phyloP scores from a whole-genome alignment of 495 filamentous ascomycete species.

The Aspergillus panamensis region DNA sequence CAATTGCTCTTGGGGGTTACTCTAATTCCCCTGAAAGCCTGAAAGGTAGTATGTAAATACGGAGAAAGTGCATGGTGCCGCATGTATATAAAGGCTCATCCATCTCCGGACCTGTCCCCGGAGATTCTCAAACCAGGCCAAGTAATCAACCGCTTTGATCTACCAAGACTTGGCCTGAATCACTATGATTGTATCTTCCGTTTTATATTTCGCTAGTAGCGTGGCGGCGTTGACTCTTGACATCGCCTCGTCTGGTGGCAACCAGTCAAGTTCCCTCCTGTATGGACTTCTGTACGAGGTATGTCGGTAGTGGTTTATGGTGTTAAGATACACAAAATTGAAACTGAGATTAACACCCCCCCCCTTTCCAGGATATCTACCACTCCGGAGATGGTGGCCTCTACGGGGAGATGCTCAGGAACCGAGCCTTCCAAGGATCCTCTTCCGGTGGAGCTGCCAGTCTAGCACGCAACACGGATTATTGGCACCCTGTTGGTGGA shows the following conservation, averaged over 20 bases:
- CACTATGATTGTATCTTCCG: neutral
- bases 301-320: neutral
- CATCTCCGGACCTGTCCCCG: too few relatives aligned
- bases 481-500: neutral
- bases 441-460: neutral
- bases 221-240: neutral
- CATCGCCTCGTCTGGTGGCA: neutral
- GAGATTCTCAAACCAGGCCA: too few relatives aligned
- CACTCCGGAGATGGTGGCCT: neutral
- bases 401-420: neutral
- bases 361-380: neutral
- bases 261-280: neutral
- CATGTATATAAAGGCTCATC: too few relatives aligned
- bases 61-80: too few relatives aligned
- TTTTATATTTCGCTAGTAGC: neutral
- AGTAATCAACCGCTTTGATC: too few relatives aligned
- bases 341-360: neutral
- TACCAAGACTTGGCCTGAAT: too few relatives aligned
- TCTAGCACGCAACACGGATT: neutral
- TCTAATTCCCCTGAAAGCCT: too few relatives aligned
- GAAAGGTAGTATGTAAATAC: too few relatives aligned
- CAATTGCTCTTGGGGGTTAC: too few relatives aligned
- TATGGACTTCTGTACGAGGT: neutral
- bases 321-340: neutral
- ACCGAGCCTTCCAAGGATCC: neutral